Base-by-base conservation (phyloP, 768 basidiomycete genomes). In the Termitomyces sp. region DNA sequence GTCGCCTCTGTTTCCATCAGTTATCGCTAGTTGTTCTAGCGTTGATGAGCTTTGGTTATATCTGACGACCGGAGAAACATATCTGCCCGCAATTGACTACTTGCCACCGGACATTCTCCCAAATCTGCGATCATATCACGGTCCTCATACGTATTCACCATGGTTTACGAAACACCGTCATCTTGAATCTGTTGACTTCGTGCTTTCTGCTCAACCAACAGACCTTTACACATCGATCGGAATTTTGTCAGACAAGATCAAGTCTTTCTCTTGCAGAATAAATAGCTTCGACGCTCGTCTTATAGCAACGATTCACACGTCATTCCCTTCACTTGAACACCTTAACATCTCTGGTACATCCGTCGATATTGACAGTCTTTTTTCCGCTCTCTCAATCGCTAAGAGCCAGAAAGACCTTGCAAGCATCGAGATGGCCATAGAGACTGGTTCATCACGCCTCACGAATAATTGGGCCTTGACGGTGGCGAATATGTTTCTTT, bases 61-160 rank as follows among this genome's bases (percentile, higher is more conserved):
- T 34, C 58, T 63, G 55, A 37, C 55, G 26, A 52, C 44, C 8
- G 58, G 58, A 4, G 55, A 65, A 41, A 54, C 48, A 28, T 52
- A 54, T 45, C 22, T 60, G 22, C 64, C 64, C 7, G 52, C 52
- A 2, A 20, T 63, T n/a, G 55, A 56, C n/a, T 44, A 44, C 41
- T 37, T 65, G n/a, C 64, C 64, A 9, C 16, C 56, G 15, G 51
- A 58, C 5, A 41, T 65, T 28, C 64, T 65, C 6, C 64, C 64
- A 24, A 60, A 62, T 47, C 54, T 63, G 20, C 56, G 45, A 52
- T 60, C 62, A 13, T 65, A 63, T 34, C 62, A 55, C 8, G 64
- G 64, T 5, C 62, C 62, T 29, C 60, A 55, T 34, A 54, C 54
- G 3, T 63, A 65, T 22, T 58, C 60, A 15, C 56, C 51, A 15